Evolutionary conservation across 2,329 filamentous ascomycete genomes (phyloP).

Genomic region (Trichoderma sp.): DNA sequence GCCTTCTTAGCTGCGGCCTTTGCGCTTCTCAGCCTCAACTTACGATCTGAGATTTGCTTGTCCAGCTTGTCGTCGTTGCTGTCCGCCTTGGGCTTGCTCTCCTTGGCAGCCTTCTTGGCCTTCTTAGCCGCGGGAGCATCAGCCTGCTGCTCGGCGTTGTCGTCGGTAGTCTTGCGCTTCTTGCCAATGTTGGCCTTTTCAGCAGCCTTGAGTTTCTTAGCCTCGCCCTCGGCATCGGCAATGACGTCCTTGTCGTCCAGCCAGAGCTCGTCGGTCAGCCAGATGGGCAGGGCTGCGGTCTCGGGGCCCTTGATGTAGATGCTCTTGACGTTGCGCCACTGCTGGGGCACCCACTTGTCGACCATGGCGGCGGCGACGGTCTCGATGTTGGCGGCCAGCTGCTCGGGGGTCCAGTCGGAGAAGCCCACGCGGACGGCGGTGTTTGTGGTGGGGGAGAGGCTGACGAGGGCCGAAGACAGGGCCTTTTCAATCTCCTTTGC

Average conservation of each 20-base stretch:
- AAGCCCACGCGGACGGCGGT: conserved; percentile 79
- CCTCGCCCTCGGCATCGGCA: conserved; percentile 54
- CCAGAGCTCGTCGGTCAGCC: conserved; percentile 92
- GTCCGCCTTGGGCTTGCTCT: conserved; percentile 40
- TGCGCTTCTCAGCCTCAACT: conserved; percentile 59
- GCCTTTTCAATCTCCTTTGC: conserved; percentile 81
- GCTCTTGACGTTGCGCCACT: conserved; percentile 82
- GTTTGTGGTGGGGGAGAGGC: conserved; percentile 75
- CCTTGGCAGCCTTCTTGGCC: conserved; percentile 34
- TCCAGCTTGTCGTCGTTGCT: conserved; percentile 56
- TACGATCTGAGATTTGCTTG: conserved; percentile 61
- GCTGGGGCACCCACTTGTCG: conserved; percentile 78
- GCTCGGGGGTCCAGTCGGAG: conserved; percentile 70
- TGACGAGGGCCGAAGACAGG: conserved; percentile 74
- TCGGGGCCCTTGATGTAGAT: conserved; percentile 90
- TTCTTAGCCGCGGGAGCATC: conserved; percentile 47
- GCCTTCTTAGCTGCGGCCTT: conserved; percentile 59
- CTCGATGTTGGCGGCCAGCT: conserved; percentile 79
- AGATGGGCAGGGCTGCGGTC: conserved; percentile 89
- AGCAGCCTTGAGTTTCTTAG: conserved; percentile 44
- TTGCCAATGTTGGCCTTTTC: conserved; percentile 64
- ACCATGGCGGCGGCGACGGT: conserved; percentile 70
- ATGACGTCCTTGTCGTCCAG: conserved; percentile 73
- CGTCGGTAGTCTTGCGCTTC: conserved; percentile 58
- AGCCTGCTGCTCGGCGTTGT: conserved; percentile 41